Evolutionary conservation across 257 asterid genomes (phyloP).

Genomic region (Solanum rostratum): DNA sequence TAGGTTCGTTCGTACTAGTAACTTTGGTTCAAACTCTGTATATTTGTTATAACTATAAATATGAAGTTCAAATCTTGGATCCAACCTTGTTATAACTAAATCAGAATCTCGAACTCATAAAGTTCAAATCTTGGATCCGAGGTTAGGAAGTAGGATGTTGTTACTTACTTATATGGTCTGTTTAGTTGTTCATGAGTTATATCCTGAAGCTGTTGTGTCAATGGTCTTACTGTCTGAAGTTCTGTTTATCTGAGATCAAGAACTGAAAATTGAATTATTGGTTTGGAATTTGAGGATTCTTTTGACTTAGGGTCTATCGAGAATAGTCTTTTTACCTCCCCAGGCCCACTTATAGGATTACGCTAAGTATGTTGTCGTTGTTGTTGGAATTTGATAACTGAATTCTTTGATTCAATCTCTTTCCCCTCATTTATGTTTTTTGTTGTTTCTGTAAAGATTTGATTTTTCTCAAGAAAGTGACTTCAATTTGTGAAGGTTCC

Average conservation of each 20-base stretch:
- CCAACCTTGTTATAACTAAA: background rate
- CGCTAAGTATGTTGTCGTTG: background rate
- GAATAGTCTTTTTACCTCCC: background rate
- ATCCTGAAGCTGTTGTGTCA: background rate
- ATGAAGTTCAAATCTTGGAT: background rate
- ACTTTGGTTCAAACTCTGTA: background rate
- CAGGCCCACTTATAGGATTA: background rate
- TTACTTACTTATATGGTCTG: background rate
- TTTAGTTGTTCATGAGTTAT: background rate
- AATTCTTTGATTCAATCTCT: background rate
- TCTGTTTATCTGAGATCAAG: background rate
- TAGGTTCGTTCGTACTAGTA: background rate
- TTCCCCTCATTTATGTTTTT: background rate
- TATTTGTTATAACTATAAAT: background rate
- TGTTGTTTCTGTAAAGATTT: background rate
- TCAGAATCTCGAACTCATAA: background rate
- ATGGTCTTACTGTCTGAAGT: background rate
- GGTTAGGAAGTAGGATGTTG: background rate
- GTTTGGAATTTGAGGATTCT: background rate
- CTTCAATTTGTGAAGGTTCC: background rate
- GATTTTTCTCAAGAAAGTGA: background rate
- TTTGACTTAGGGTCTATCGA: background rate
- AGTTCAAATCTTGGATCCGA: background rate
- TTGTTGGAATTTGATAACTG: background rate
- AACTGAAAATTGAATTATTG: background rate